phyloP scores from a whole-genome alignment of 192 early-diverging fungal species.

The Coemansia aciculifera region DNA sequence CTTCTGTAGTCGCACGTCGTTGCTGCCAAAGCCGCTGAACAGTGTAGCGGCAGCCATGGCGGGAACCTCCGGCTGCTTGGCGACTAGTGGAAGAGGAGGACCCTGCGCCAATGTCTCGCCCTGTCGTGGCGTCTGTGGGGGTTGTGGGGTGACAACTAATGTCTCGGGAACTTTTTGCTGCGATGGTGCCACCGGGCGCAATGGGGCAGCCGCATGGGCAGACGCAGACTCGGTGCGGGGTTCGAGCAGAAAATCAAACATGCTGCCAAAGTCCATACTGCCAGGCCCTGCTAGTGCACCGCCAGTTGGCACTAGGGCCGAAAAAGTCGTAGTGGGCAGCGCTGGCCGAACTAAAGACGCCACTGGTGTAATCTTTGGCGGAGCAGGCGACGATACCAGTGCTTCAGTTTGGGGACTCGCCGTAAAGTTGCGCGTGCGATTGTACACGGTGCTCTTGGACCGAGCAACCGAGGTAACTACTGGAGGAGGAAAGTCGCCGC shows the following conservation, averaged over 20 bases:
- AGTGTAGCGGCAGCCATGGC: neutral
- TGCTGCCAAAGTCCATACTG: conserved; percentile 23
- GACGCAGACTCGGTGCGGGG: conserved; percentile 7
- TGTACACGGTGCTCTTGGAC: neutral
- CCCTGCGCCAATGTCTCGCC: neutral
- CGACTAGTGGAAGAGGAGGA: neutral
- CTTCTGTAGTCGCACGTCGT: neutral
- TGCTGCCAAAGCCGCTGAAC: neutral
- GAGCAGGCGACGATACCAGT: neutral
- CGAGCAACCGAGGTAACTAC: neutral
- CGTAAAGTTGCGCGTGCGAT: neutral
- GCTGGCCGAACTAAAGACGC: neutral
- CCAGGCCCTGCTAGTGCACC: neutral
- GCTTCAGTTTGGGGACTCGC: neutral
- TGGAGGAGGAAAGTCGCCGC: neutral
- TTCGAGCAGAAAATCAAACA: conserved; percentile 21
- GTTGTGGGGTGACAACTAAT: neutral
- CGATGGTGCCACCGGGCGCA: neutral
- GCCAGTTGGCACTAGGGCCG: neutral
- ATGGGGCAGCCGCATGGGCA: neutral
- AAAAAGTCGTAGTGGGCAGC: neutral
- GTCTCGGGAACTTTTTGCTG: neutral
- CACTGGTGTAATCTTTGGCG: neutral
- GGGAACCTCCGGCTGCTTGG: neutral
- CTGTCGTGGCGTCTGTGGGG: neutral